Percentiles rank a stretch among this genome's conserved stretches.
Conservation (phyloP, 2,329 filamentous ascomycete genomes). For the Aureobasidium sp. region DNA sequence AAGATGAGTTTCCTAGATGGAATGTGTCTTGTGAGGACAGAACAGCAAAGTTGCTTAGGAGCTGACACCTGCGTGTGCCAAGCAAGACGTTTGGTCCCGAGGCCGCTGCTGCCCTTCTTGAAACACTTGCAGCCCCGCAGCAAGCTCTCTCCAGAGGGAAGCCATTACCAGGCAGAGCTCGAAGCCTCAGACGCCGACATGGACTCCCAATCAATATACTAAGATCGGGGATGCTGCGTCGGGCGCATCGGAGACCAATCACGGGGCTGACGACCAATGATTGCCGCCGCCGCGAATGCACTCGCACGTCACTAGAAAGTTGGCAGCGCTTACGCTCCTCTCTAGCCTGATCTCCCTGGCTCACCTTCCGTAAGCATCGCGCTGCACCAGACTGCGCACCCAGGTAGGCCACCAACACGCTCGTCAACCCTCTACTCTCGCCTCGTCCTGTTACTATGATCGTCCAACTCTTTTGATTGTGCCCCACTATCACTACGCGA, state of each 20-base stretch:
- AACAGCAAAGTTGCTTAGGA: background rate
- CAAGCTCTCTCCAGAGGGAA: background rate
- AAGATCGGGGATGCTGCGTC: background rate
- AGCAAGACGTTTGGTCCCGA: constrained; percentile 1
- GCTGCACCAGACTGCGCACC: background rate
- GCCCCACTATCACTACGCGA: constrained; percentile 1
- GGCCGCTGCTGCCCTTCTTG: background rate
- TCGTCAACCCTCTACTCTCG: background rate
- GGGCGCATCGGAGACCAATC: background rate
- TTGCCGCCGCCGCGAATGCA: constrained; percentile 1
- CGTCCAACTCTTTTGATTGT: background rate
- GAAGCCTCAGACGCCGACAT: background rate
- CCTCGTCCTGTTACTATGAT: background rate
- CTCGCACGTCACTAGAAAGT: constrained; percentile 2
- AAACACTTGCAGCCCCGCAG: background rate
- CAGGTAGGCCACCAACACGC: background rate
- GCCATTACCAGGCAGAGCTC: background rate
- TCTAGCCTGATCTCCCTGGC: background rate
- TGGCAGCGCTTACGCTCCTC: constrained; percentile 11
- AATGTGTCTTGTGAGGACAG: constrained; percentile 7
- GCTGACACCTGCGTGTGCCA: background rate
- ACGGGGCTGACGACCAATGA: background rate
- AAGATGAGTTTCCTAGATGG: background rate
- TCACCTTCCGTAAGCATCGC: background rate
- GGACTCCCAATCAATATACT: background rate